Percentiles rank a stretch among this genome's conserved stretches.
These are phyloP conservation scores for Naegleria lovaniensis DNA, from an alignment of 208 protist genomes.

Conservation along the genomic window DNA sequence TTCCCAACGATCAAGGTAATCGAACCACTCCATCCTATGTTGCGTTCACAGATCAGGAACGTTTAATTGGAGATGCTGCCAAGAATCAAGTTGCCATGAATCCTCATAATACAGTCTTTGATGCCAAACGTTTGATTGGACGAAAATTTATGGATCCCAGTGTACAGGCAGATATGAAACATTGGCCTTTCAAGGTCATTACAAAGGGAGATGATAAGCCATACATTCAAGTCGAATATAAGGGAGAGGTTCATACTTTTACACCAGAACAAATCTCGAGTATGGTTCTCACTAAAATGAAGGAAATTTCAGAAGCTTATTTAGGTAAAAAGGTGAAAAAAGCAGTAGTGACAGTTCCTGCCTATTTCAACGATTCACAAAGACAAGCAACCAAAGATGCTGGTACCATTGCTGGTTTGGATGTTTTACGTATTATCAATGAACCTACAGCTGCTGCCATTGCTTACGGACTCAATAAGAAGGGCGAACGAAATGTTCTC, in stretches of 20 bases:
- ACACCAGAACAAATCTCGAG: not conserved
- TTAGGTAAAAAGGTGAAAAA: conserved; percentile 80
- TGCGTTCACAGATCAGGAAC: conserved; percentile 76
- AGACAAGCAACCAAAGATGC: conserved; percentile 95
- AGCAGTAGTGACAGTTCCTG: conserved; percentile 90
- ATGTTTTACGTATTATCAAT: conserved; percentile 84
- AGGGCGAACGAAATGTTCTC: conserved; percentile 60
- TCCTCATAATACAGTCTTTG: conserved; percentile 73
- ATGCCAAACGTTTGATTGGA: conserved; percentile 90
- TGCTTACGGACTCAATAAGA: conserved; percentile 66
- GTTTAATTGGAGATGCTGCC: conserved; percentile 73
- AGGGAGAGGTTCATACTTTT: too few relatives aligned
- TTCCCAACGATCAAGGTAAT: conserved; percentile 88
- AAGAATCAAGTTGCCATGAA: conserved; percentile 77
- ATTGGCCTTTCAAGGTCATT: not conserved
- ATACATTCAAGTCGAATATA: not conserved
- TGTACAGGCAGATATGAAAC: not conserved
- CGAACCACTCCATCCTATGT: conserved; percentile 87
- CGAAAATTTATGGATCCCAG: conserved; percentile 44
- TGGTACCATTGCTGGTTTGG: conserved; percentile 80
- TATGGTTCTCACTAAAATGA: conserved; percentile 74
- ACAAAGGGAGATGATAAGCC: not conserved
- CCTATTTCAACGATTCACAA: conserved; percentile 95
- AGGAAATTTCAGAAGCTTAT: conserved; percentile 86
- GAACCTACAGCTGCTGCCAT: conserved; percentile 88